Base-by-base conservation (phyloP, 1,139 yeast genomes). In the Kluyveromyces sp. region DNA sequence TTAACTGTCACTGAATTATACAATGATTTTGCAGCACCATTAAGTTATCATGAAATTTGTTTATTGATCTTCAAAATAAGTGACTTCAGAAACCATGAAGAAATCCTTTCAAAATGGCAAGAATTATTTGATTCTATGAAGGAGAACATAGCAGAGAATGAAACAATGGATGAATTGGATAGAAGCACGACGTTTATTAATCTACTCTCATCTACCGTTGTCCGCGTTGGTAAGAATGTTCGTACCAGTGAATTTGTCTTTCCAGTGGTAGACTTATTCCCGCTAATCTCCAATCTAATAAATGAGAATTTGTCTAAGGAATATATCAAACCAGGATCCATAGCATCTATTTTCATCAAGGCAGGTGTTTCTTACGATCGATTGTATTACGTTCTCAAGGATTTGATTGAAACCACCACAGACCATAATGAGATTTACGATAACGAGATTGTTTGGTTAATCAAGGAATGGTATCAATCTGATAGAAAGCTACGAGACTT, bases 1-100 rank as follows among this genome's bases (percentile, higher is more conserved):
- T 67, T 84, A 56, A 75, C 83, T 3, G 78, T 89, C 28, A 83
- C 86, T 57, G 95, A 85, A 48, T 69, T 92, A 46, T 92, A 82
- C 71, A 92, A 92, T 66, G 82, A 79, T 50, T 92, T 76, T 65
- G 88, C 96, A 10, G 92, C 85, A 57, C 96, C 96, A 8, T 70
- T 90, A 53, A 92, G 92, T 3, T 92, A 90, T 62, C 82, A 82
- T 63, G 96, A 87, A 56, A 72, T 90, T 45, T 85, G 95, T 51
- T 71, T 90, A 50, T 69, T 79, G 39, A 81, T 89, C 27, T 88
- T 86, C 71, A 85, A 85, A 59, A 77, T 84, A 6, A 82, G 97
- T 1, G 97, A 92, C 60, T 80, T 81, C 59, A 77, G 85, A 62
- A 81, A 83, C 57, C 72, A 78, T 8, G 90, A 83, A 56, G 90